Base-by-base conservation (phyloP, 1,139 yeast genomes). In the Protomyces arabidopsidicola region DNA sequence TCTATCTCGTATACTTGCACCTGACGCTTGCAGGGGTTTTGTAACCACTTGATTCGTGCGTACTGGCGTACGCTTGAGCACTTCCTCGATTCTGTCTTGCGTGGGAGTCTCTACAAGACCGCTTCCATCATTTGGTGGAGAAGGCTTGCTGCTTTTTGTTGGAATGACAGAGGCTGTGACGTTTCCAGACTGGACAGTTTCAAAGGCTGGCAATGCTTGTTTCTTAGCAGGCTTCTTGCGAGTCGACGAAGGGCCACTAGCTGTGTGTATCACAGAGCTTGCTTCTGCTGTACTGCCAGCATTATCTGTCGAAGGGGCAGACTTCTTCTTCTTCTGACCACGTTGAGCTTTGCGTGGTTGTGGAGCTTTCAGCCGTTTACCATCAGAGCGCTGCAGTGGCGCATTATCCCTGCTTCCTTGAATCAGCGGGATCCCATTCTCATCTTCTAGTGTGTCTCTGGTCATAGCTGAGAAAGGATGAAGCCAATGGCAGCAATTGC, bases 291-390 rank as follows among this genome's bases (percentile, higher is more conserved):
- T 9, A 6, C 5, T 18, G 14, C 12, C 24, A 18, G 48, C 6
- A 22, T 22, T 45, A 5, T 18, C 36, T 22, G 36, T 18, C 2
- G 52, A 38, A 9, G 18, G 34, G 10, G 22, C 45, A 9, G 14
- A 45, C 22, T 20, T 20, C 55, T 50, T 57, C 50, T 22, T 27
- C 36, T 52, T 58, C 22, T 58, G 62, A 14, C 62, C 62, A 5
- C 62, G 51, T 27, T 58, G 62, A 16, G 48, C 42, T 45, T 52
- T 58, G 18, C 45, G 53, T 5, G 53, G 39, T 31, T 51, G 56
- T 12, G 55, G 42, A 18, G 51, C 24, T 38, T 51, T 58, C 38
- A 45, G 22, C 56, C 45, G 51, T 53, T 57, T 57, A 22, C 60
- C 60, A 36, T n/a, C n/a, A 45, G 27, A 20, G 51, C 27, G 27